Percentiles rank a stretch among this genome's conserved stretches.
Conservation (phyloP, 306 rosid species). For the Fragaria iinumae region DNA sequence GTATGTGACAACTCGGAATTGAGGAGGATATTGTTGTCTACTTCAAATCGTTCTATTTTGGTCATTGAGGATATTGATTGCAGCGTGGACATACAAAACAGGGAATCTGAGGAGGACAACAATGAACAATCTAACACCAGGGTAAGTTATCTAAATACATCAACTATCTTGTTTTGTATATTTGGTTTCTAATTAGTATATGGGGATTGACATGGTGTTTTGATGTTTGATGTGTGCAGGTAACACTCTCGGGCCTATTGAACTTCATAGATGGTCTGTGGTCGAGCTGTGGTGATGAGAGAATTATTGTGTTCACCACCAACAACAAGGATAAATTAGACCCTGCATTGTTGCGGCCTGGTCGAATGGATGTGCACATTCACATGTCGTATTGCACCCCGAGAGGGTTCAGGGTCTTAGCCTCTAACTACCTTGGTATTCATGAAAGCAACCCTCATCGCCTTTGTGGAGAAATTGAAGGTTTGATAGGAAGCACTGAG, state of each 20-base stretch:
- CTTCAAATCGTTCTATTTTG: slow-evolving; percentile 37
- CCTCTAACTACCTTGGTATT: slow-evolving; percentile 39
- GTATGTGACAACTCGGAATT: slow-evolving; percentile 25
- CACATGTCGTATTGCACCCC: slow-evolving; percentile 47
- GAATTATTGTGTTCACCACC: slow-evolving; percentile 49
- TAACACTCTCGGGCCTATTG: slow-evolving; percentile 37
- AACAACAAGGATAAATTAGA: slow-evolving; percentile 50
- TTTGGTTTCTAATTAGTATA: background rate
- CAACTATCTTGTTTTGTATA: background rate
- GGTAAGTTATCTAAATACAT: background rate
- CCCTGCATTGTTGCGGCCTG: slow-evolving; percentile 42
- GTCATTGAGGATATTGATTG: slow-evolving; percentile 51
- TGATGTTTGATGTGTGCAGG: background rate
- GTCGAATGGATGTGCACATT: slow-evolving; percentile 70
- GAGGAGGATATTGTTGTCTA: slow-evolving; percentile 27
- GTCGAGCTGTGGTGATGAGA: slow-evolving; percentile 55
- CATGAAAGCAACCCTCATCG: slow-evolving; percentile 22
- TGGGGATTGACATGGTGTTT: background rate
- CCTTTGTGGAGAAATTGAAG: slow-evolving; percentile 28
- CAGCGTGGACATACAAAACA: background rate
- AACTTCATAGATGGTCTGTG: slow-evolving; percentile 55
- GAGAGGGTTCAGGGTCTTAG: slow-evolving; percentile 40
- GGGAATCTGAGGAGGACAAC: background rate
- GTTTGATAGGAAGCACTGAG: slow-evolving; percentile 24
- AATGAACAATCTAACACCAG: background rate